These are phyloP conservation scores for Hippophae gyantsensis DNA, from an alignment of 306 rosid species.

Conservation along the genomic window DNA sequence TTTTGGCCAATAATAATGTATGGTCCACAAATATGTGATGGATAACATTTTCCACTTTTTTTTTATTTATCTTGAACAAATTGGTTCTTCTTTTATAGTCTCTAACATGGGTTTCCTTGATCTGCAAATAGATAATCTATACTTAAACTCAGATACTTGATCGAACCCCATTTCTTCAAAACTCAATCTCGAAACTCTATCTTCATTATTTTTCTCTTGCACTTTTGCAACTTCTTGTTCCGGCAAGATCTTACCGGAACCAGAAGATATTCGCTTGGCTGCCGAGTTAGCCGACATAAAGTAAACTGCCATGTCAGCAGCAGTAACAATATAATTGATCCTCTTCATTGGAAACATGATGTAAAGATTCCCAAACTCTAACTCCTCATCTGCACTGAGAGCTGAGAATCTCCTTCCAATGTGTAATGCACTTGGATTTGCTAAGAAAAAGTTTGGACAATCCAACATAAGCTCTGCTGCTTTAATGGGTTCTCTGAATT, in stretches of 20 bases:
- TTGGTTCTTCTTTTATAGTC: too few relatives aligned
- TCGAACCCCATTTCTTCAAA: too few relatives aligned
- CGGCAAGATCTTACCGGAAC: conserved; percentile 15
- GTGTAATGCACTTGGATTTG: conserved; percentile 53
- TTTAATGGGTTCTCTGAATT: conserved; percentile 39
- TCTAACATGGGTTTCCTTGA: too few relatives aligned
- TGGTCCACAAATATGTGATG: too few relatives aligned
- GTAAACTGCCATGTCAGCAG: conserved; percentile 60
- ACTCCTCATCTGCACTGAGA: conserved; percentile 67
- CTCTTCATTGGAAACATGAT: conserved; percentile 71
- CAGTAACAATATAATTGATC: conserved; percentile 49
- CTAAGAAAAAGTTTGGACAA: conserved; percentile 42
- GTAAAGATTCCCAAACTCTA: conserved; percentile 64
- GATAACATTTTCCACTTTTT: too few relatives aligned
- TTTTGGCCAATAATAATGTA: too few relatives aligned
- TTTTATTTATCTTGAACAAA: too few relatives aligned
- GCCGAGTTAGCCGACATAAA: conserved; percentile 79
- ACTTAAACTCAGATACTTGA: too few relatives aligned
- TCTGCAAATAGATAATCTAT: too few relatives aligned
- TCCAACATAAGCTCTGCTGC: conserved; percentile 94
- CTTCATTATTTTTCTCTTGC: too few relatives aligned
- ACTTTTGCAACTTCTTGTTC: too few relatives aligned
- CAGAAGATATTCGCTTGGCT: conserved; percentile 44
- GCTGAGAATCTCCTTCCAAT: conserved; percentile 63
- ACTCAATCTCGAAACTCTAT: too few relatives aligned